phyloP scores from a whole-genome alignment of 257 asterid species.

The Solanum acaule region DNA sequence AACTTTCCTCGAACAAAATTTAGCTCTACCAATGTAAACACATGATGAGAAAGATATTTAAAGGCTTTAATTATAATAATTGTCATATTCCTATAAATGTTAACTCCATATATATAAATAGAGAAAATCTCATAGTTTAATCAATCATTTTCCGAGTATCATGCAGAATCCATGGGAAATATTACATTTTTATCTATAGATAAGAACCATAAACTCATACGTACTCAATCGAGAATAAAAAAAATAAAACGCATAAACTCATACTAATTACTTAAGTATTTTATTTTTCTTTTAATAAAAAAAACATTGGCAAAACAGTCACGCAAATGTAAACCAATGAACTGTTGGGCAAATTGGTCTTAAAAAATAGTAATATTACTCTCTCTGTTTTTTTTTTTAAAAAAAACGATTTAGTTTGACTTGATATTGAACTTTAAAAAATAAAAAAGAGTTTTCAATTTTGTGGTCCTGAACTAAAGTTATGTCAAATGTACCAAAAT shows the following conservation, averaged over 20 bases:
- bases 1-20: background rate
- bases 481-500: too few species aligned
- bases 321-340: background rate
- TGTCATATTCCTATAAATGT: background rate
- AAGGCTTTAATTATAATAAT: background rate
- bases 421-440: too few species aligned
- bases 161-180: background rate
- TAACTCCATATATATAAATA: background rate
- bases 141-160: background rate
- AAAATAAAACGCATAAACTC: background rate
- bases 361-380: background rate
- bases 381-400: too few species aligned
- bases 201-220: background rate
- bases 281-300: background rate
- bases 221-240: background rate
- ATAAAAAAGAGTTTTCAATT: fast-evolving
- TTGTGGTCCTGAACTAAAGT: too few species aligned
- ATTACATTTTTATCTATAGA: background rate
- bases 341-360: background rate
- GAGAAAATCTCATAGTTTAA: background rate
- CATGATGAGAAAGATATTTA: background rate
- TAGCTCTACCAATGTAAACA: background rate
- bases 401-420: too few species aligned
- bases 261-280: background rate
- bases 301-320: background rate